Evolutionary conservation across 331 rosid species (phyloP).

Genomic region (Phaseolus coccineus): DNA sequence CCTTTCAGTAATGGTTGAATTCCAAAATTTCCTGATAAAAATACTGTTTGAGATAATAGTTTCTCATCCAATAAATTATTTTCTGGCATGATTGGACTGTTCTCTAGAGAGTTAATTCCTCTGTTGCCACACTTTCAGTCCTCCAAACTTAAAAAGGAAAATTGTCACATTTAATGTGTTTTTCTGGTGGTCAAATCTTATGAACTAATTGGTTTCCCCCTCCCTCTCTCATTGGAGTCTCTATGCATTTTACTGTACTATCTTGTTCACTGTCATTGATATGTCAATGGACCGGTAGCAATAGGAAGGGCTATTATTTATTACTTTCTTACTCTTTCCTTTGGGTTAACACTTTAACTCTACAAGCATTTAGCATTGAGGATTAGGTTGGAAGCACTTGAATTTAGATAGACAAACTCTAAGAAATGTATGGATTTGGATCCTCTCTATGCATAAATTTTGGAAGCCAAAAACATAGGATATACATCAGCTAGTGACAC

Average conservation of each 20-base stretch:
- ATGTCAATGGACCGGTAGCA: background rate
- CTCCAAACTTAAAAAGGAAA: background rate
- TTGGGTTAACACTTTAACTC: too few relatives aligned
- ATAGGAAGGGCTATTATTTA: background rate
- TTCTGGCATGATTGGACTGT: slow-evolving; percentile 3
- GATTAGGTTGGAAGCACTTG: background rate
- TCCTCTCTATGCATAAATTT: background rate
- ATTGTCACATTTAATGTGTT: background rate
- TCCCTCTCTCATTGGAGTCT: background rate
- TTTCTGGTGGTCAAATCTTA: background rate
- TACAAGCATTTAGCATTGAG: background rate
- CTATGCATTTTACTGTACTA: background rate
- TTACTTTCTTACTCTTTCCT: too few relatives aligned
- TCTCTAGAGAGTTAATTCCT: slow-evolving; percentile 11
- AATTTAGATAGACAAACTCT: background rate
- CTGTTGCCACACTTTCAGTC: background rate
- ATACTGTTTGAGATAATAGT: background rate
- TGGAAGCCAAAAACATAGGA: background rate
- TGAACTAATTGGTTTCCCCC: background rate
- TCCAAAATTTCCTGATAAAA: background rate
- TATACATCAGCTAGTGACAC: background rate
- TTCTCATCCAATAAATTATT: background rate
- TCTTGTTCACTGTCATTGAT: background rate
- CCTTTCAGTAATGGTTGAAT: background rate
- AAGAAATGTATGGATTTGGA: background rate